Base-by-base conservation (phyloP, 306 rosid genomes). In the Echinosophora koreensis region DNA sequence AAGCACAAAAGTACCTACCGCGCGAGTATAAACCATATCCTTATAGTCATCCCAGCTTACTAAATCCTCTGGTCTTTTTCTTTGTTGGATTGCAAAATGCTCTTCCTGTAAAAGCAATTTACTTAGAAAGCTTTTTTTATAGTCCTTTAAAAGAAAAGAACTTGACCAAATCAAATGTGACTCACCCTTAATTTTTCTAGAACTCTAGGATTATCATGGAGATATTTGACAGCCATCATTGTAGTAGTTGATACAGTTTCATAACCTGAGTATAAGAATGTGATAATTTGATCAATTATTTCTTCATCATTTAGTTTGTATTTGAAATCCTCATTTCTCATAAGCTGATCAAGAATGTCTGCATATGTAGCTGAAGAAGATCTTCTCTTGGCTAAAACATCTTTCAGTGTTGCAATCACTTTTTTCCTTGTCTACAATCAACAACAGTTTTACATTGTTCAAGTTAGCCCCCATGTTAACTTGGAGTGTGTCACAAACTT, bases 201-300 rank as follows among this genome's bases (percentile, higher is more conserved):
- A 73, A 63, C 88, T 67, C 58, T 79, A 15, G 97, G 97, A 74
- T 90, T 84, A 82, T 92, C 94, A 80, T 80, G 87, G 54, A 92
- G 90, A 52, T 83, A 92, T 65, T 90, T 90, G 60, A 90, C 80
- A 61, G 91, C 84, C 97, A 92, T 92, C 96, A 92, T 90, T n/a
- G 96, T 81, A 15, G 96, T 90, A 1, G 90, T 86, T 5, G 97
- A 92, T 51, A 92, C 97, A 18, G 96, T 92, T 84, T 92, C 97
- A 61, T 86, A 92, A n/a, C 97, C 94, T 1, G 97, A 92, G 51
- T 92, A 87, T 67, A 92, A 32, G 18, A 92, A 64, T 11, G 96
- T 86, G 49, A 90, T 83, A 8, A 92, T 80, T 10, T 87, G 94
- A 73, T 92, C 97, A 39, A 87, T 83, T 15, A 90, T 76, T 30